A percentile compares a stretch with the other conserved stretches of the same genome.
These are phyloP conservation scores for Brassica nigra DNA, from an alignment of 345 rosid genomes.

Conservation along the genomic window DNA sequence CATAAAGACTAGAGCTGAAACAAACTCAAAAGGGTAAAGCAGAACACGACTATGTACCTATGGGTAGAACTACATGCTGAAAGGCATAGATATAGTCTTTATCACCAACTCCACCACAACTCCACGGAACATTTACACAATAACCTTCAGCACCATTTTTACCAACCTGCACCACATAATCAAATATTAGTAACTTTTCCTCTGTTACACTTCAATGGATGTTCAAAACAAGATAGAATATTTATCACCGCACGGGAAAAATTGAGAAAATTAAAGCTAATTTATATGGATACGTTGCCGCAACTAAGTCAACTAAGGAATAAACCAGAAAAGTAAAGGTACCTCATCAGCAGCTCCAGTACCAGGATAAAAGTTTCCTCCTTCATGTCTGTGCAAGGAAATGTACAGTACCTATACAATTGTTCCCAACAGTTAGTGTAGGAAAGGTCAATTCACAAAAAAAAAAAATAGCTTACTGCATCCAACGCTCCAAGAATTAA, in stretches of 20 bases:
- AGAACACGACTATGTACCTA: constrained; percentile 53
- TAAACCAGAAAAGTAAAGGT: constrained; percentile 17
- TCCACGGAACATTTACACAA: constrained; percentile 98
- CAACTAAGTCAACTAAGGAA: constrained; percentile 5
- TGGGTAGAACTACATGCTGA: constrained; percentile 85
- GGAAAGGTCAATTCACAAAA: constrained; percentile 1
- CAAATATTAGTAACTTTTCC: constrained; percentile 17
- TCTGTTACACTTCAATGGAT: constrained; percentile 2
- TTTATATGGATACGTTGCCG: background rate
- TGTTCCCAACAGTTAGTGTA: constrained; percentile 1
- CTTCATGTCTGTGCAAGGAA: constrained; percentile 94
- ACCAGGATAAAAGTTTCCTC: constrained; percentile 88
- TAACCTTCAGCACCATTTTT: constrained; percentile 85
- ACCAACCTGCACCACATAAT: constrained; percentile 65
- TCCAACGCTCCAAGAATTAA: constrained; percentile 11
- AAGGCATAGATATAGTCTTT: constrained; percentile 92
- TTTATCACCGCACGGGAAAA: background rate
- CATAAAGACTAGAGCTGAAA: constrained; percentile 2
- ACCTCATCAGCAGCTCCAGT: constrained; percentile 94
- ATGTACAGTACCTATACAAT: constrained; percentile 73
- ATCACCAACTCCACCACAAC: constrained; percentile 92
- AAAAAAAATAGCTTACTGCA: background rate
- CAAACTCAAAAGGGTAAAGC: constrained; percentile 7
- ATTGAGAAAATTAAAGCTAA: constrained; percentile 1
- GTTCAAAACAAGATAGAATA: background rate